phyloP scores from a whole-genome alignment of 2,329 filamentous ascomycete species.

The Neodidymelliopsis sp. region DNA sequence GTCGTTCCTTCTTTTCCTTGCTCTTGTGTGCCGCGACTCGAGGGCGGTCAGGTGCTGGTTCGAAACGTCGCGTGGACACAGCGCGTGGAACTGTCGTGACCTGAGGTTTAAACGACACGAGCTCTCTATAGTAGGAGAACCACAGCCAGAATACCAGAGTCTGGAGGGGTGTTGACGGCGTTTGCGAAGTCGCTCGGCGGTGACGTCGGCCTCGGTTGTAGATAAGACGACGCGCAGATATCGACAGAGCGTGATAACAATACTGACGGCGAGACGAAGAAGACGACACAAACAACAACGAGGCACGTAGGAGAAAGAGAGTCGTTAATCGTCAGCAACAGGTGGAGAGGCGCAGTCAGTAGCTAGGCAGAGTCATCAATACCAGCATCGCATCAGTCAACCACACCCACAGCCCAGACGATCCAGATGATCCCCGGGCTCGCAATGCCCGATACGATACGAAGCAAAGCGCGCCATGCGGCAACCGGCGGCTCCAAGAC shows the following conservation, averaged over 20 bases:
- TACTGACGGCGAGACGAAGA: background rate
- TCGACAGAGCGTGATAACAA: constrained; percentile 7
- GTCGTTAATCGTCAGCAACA: constrained; percentile 1
- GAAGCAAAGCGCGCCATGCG: constrained; percentile 23
- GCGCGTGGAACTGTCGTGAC: constrained; percentile 36
- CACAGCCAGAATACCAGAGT: background rate
- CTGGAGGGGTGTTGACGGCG: background rate
- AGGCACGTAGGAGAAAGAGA: background rate
- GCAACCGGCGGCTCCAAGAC: constrained; percentile 24
- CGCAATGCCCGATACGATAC: constrained; percentile 37
- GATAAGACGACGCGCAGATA: constrained; percentile 12
- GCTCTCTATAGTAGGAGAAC: background rate
- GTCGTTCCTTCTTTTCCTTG: constrained; percentile 6
- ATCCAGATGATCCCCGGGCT: constrained; percentile 28
- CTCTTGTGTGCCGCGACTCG: background rate
- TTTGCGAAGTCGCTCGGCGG: background rate
- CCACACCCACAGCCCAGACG: constrained; percentile 24
- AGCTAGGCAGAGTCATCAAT: constrained; percentile 26
- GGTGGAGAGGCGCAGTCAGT: constrained; percentile 6
- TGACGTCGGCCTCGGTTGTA: constrained; percentile 17
- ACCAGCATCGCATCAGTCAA: constrained; percentile 19
- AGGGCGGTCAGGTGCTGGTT: constrained; percentile 36
- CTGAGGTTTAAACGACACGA: background rate
- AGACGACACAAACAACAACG: background rate
- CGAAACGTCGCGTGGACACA: constrained; percentile 33